Evolutionary conservation across 148 eudicot genomes (phyloP), one percentile per base, ranked within the genome.

Genomic region (Vaccinium darrowii): DNA sequence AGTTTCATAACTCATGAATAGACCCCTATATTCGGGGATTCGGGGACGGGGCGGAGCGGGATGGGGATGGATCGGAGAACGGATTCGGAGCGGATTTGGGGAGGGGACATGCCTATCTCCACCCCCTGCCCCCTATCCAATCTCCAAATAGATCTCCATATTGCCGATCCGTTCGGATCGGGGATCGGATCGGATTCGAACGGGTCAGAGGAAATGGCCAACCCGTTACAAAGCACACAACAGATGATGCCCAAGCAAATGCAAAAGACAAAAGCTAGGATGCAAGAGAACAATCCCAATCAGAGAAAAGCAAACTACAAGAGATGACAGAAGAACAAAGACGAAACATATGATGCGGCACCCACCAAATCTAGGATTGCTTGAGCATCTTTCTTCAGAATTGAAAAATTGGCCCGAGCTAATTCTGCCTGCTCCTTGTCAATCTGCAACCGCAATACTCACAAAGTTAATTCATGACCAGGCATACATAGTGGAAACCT

Each of bases 391-490:
- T 93, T 97, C 87, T 89, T 91, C 82, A 97, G 82, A 76, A 93
- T 91, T 58, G 92, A 86, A 82, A 97, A 97, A 85, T 94, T 97
- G 73, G 98, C 92, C 78, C 90, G 91, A 86, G 95, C 94, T 85
- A 97, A 87, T 81, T 95, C 98, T 84, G 94, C 92, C 88, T 92
- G 98, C 87, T 95, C 99, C 74, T 91, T 95, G 85, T 95, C 96
- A 85, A 94, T 90, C 99, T 97, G 93, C 25, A 84, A 87, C 67
- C 78, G 83, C 25, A 83, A 30, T 30, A 14, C 36, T 81, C 16
- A 43, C 51, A 65, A 81, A 73, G 69, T 52, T 67, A 81, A 21
- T 76, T 7, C 27, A 25, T 23, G 25, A 19, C 67, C 54, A 78
- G 19, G 11, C 76, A 39, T 65, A 57, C 30, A 88, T 13, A 69